Percentiles rank a stretch among this genome's conserved stretches.
Evolutionary conservation across 306 rosid genomes (phyloP).

Genomic region (Potentilla sterilis): DNA sequence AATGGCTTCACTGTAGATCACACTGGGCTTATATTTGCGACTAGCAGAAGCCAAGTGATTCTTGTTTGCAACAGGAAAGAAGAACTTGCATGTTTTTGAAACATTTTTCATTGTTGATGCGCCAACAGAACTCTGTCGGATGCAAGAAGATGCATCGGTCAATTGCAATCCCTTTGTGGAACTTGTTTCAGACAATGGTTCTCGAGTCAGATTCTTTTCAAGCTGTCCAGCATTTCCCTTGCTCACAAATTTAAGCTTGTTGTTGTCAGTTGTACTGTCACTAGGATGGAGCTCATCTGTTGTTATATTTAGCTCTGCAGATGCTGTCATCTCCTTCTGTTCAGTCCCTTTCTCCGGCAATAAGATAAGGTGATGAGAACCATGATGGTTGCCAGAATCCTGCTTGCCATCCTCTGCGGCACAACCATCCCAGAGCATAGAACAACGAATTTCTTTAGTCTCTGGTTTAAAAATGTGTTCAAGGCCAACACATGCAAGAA

Average conservation of each 20-base stretch:
- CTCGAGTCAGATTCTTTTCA: neutral
- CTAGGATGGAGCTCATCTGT: neutral
- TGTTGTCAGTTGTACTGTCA: neutral
- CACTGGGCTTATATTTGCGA: slow-evolving; percentile 11
- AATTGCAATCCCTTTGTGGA: slow-evolving; percentile 4
- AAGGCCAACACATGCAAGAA: slow-evolving; percentile 18
- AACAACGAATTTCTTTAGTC: slow-evolving; percentile 18
- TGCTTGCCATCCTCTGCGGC: neutral
- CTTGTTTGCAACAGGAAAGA: slow-evolving; percentile 18
- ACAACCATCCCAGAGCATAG: slow-evolving; percentile 9
- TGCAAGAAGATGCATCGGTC: slow-evolving; percentile 6
- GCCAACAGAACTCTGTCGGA: slow-evolving; percentile 9
- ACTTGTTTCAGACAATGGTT: neutral
- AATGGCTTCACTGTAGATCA: slow-evolving; percentile 20
- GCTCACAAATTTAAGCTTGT: neutral
- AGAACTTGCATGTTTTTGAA: slow-evolving; percentile 4
- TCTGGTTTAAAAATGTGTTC: slow-evolving; percentile 11
- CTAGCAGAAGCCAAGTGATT: slow-evolving; percentile 17
- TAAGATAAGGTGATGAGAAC: neutral
- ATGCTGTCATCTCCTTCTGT: neutral
- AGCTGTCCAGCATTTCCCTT: neutral
- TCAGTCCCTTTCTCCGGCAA: neutral
- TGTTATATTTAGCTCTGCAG: neutral
- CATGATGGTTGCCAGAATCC: neutral
- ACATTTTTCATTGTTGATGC: slow-evolving; percentile 11